phyloP scores from a whole-genome alignment of 2,329 filamentous ascomycete genomes.

The Tolypocladium ovalisporum region DNA sequence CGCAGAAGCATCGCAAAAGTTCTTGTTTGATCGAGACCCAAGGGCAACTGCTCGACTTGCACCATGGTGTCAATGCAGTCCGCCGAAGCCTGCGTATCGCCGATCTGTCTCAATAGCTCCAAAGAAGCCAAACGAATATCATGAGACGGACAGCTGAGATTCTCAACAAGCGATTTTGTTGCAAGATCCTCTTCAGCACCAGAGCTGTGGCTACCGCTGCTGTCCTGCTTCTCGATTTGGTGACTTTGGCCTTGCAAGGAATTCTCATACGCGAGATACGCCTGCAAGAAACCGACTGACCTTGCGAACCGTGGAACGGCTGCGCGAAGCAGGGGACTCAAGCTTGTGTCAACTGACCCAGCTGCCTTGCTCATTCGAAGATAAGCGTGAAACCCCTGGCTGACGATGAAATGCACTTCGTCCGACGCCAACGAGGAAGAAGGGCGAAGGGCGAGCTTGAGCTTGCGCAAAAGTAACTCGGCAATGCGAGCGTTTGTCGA shows the following conservation, averaged over 20 bases:
- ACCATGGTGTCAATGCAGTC: conserved; percentile 46
- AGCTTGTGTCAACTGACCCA: conserved; percentile 43
- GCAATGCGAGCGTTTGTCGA: conserved; percentile 56
- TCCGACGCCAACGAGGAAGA: conserved; percentile 48
- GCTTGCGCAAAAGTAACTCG: conserved; percentile 52
- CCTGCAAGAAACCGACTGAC: conserved; percentile 55
- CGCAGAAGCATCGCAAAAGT: conserved; percentile 77
- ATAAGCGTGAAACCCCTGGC: conserved; percentile 64
- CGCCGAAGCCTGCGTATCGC: conserved; percentile 9
- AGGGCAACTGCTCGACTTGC: conserved; percentile 66
- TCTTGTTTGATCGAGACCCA: conserved; percentile 67
- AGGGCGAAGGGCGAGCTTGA: conserved; percentile 53
- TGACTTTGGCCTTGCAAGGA: conserved; percentile 9
- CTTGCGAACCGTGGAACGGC: conserved; percentile 57
- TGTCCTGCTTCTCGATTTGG: conserved; percentile 11
- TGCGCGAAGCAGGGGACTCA: conserved; percentile 56
- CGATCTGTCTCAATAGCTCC: conserved; percentile 55
- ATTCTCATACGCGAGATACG: conserved; percentile 45
- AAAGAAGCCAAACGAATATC: conserved; percentile 63
- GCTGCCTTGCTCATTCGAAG: conserved; percentile 51
- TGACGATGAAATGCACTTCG: conserved; percentile 62
- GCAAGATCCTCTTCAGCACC: conserved; percentile 47
- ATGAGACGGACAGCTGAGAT: conserved; percentile 66
- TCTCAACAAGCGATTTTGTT: conserved; percentile 54
- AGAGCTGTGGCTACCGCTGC: conserved; percentile 30